A percentile compares a stretch with the other conserved stretches of the same genome.
Conservation (phyloP, 1,139 yeast genomes). For the Blastobotrys capitulatus region DNA sequence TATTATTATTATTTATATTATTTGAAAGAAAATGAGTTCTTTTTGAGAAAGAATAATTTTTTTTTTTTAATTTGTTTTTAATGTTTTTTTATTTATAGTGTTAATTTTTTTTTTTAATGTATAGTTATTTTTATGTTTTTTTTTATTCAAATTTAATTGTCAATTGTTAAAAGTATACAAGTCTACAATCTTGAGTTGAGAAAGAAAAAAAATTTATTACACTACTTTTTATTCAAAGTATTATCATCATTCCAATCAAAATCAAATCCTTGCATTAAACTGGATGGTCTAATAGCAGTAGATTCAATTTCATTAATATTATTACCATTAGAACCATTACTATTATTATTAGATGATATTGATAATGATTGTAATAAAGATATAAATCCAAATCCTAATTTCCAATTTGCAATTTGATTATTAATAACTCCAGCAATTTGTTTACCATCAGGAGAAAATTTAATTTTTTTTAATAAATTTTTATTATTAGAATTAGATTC, state of each 20-base stretch:
- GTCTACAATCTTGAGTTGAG: too few species aligned
- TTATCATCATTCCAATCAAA: conserved; percentile 6
- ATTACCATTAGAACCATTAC: too few species aligned
- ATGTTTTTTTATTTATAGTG: conserved; percentile 27
- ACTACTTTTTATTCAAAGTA: conserved; percentile 2
- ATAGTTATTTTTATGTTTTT: background rate
- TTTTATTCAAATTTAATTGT: too few species aligned
- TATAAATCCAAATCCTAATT: conserved; percentile 18
- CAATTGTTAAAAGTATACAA: too few species aligned
- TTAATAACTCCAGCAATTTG: conserved; percentile 20
- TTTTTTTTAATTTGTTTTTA: background rate
- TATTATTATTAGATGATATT: background rate
- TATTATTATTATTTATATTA: too few species aligned
- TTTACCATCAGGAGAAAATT: conserved; percentile 27
- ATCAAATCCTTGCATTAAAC: background rate
- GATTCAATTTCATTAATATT: background rate
- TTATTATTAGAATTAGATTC: background rate
- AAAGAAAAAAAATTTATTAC: too few species aligned
- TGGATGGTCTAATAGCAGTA: background rate
- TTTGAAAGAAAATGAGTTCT: conserved; percentile 22
- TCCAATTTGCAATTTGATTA: conserved; percentile 15
- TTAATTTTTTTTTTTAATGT: background rate
- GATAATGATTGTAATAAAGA: conserved; percentile 15
- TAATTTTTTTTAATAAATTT: conserved; percentile 11
- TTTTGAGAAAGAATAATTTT: conserved; percentile 5